Conservation (phyloP, 139 green algal species). For the Volvox africanus region DNA sequence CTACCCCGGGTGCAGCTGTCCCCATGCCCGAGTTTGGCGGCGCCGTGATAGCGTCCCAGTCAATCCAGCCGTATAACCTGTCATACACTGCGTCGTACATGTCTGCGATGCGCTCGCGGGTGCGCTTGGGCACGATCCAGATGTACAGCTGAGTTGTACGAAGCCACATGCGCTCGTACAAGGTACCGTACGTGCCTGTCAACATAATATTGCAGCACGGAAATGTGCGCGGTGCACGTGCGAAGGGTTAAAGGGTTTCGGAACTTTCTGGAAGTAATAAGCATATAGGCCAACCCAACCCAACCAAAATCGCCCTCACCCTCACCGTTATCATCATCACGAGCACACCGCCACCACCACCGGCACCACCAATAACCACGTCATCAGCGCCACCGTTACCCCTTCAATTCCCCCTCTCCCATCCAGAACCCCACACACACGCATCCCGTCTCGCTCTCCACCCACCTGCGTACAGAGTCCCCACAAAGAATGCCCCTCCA, state of each 20-base stretch:
- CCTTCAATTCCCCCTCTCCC: too few species aligned
- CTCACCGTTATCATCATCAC: too few species aligned
- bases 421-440: not conserved
- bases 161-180: conserved; percentile 44
- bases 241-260: too few species aligned
- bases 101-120: not conserved
- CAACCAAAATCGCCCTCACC: too few species aligned
- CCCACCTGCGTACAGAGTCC: conserved; percentile 64
- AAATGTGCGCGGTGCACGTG: too few species aligned
- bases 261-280: too few species aligned
- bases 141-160: conserved; percentile 12
- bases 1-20: too few species aligned
- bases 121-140: not conserved
- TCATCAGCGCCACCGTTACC: too few species aligned
- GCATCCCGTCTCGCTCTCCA: not conserved
- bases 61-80: not conserved
- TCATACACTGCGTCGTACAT: not conserved
- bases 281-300: too few species aligned
- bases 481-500: conserved; percentile 79
- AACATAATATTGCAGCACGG: not conserved
- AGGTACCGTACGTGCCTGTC: conserved; percentile 35
- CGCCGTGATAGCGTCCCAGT: conserved; percentile 40
- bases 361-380: too few species aligned
- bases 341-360: too few species aligned
- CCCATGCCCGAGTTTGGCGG: not conserved